Base-by-base conservation (phyloP, 352 stramenopile genomes). In the Globisporangium rhizosaccharum region DNA sequence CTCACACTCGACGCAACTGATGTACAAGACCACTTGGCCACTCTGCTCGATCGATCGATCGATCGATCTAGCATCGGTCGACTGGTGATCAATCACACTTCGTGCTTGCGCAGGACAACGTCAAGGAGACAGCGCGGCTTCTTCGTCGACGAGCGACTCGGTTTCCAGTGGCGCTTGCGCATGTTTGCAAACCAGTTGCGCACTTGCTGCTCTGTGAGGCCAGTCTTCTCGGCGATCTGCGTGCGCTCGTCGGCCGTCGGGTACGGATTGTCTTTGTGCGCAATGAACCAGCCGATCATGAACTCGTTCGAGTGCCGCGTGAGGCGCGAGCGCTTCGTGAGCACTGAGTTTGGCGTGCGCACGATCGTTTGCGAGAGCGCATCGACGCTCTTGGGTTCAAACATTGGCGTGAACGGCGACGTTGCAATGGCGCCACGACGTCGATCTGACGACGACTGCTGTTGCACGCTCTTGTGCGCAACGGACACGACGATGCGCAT, bases 101-200 rank as follows among this genome's bases (percentile, higher is more conserved):
- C 68, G 20, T 71, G 71, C 65, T 87, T 73, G n/a, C 85, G 82
- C 37, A 94, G 65, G 37, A 94, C 72, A 37, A 90, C 73, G 53
- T 94, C 85, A 17, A 94, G 59, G 39, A 94, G 63, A 60, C 80
- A 90, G 41, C 85, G 82, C 42, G 85, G 85, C 62, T 89, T 90
- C 72, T 92, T 92, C 18, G 67, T 54, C 48, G 75, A 85, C n/a
- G 67, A 37, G 30, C 68, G 67, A 42, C 75, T 87, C n/a, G 85
- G 85, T 53, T 92, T 92, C 85, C 85, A 94, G 66, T 94, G 85
- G 50, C 85, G 82, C 61, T 94, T 94, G 50, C 85, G 85, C 82
- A 94, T 94, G 61, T 94, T 94, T 20, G 85, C 83, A 66, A 94
- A 94, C 85, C 85, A 94, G 57, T 94, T 92, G 61, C 83, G 83